Evolutionary conservation across 2,329 filamentous ascomycete genomes (phyloP), one percentile per base, ranked within the genome.

Genomic region (Huntiella savannae): DNA sequence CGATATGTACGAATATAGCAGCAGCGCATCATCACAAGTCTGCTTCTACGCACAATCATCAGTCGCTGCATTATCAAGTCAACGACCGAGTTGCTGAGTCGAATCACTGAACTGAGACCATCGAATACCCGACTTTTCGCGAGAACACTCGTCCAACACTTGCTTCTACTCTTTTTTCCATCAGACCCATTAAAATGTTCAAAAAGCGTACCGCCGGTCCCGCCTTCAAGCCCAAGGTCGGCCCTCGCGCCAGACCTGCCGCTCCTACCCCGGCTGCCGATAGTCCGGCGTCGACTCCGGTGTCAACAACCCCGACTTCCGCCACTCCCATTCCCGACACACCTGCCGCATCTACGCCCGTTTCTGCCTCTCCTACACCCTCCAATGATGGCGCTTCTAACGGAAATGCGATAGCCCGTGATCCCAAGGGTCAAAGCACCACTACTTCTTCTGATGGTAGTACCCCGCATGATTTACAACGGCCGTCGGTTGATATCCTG

Each of bases 211-310:
- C 66, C 56, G 43, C 19, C 40, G 67, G 68, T 54, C 63, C 68
- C 49, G 67, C 67, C 63, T 83, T 85, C 63, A 81, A 81, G 58
- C 79, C 79, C 39, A 84, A 81, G 63, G 72, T 73, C 52, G 73
- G 62, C 33, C 65, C 68, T 52, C 72, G 77, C 56, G 67, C 70
- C 49, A 57, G 59, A 51, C 64, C 66, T 52, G 62, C 64, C 47
- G 46, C 36, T 37, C n/a, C 50, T 32, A 16, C 50, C 1, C 15
- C 47, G 32, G 19, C 48, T 35, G 16, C 36, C 6, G 15, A 44
- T 3, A 38, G 44, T 35, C 37, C 47, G 39, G 33, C 37, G 19
- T 36, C 47, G 36, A 17, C 50, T 39, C 36, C 43, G 16, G 13
- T 33, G 11, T 28, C 46, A 3, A 34, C 40, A 12, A 19, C 40